Conservation (phyloP, 345 rosid genomes). For the Limnanthes douglasii region DNA sequence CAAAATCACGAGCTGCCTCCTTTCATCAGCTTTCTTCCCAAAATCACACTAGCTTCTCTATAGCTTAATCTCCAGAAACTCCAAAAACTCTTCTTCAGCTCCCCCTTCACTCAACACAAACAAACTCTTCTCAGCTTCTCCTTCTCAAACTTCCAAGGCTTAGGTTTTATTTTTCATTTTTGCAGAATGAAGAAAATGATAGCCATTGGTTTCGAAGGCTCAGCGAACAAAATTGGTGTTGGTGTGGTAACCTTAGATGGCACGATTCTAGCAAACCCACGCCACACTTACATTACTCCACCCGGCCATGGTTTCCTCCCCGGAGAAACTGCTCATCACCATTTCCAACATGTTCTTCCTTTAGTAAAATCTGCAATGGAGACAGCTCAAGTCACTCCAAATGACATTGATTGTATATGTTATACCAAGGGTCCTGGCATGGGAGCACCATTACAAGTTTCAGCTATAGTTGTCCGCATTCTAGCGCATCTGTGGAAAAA, state of each 20-base stretch:
- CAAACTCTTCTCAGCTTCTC: too few species aligned
- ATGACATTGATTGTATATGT: slow-evolving; percentile 78
- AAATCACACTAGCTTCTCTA: too few species aligned
- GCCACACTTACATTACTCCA: slow-evolving; percentile 90
- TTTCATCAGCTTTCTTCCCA: too few species aligned
- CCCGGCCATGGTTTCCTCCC: slow-evolving; percentile 98
- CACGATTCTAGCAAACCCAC: slow-evolving; percentile 75
- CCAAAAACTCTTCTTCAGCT: too few species aligned
- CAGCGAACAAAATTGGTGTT: slow-evolving; percentile 88
- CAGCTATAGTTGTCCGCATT: slow-evolving; percentile 62
- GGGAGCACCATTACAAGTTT: slow-evolving; percentile 89
- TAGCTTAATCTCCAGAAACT: too few species aligned
- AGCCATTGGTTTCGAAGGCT: slow-evolving; percentile 88
- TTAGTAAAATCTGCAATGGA: slow-evolving; percentile 54
- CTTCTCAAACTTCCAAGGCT: too few species aligned
- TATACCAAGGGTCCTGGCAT: slow-evolving; percentile 95
- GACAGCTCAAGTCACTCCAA: slow-evolving; percentile 41
- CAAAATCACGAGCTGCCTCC: too few species aligned
- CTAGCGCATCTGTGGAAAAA: slow-evolving; percentile 89
- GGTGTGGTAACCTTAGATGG: slow-evolving; percentile 83
- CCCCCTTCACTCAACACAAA: too few species aligned
- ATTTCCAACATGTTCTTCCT: slow-evolving; percentile 75
- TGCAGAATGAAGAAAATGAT: slow-evolving; percentile 68
- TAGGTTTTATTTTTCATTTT: too few species aligned
- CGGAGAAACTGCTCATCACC: slow-evolving; percentile 89